Evolutionary conservation across 2,329 filamentous ascomycete genomes (phyloP).

Genomic region (Byssothecium circinans): DNA sequence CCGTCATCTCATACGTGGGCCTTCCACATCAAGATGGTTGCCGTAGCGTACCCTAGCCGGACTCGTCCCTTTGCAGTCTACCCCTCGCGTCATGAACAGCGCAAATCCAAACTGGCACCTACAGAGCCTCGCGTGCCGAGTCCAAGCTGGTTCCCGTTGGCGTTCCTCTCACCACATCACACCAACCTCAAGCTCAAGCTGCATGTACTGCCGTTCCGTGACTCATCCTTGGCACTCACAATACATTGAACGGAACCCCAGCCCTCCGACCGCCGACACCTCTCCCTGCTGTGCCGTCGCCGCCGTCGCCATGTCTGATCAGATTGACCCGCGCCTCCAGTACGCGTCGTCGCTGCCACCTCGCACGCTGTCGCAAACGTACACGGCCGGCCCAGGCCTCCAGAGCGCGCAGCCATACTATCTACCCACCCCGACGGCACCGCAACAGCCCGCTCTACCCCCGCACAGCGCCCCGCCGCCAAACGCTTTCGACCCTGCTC

Average conservation of each 20-base stretch:
- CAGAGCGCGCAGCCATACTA: constrained; percentile 36
- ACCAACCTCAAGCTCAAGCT: too few species aligned
- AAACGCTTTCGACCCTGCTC: constrained; percentile 32
- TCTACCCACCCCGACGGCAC: constrained; percentile 25
- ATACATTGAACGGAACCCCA: background rate
- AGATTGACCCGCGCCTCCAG: constrained; percentile 36
- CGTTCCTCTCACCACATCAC: too few species aligned
- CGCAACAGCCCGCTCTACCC: constrained; percentile 22
- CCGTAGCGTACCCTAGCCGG: too few species aligned
- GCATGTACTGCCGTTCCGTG: too few species aligned
- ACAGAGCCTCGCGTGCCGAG: too few species aligned
- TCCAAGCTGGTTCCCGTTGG: too few species aligned
- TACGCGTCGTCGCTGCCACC: constrained; percentile 30
- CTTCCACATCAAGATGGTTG: too few species aligned
- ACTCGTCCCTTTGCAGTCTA: too few species aligned
- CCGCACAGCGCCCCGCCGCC: constrained; percentile 20
- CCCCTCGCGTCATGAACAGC: too few species aligned
- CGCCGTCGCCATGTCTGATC: constrained; percentile 25
- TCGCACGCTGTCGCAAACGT: constrained; percentile 25
- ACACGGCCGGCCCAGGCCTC: constrained; percentile 22
- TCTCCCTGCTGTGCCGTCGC: background rate
- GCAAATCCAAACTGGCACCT: too few species aligned
- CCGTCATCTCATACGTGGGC: too few species aligned
- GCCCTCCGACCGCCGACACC: constrained; percentile 1
- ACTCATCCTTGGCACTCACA: too few species aligned